Evolutionary conservation across 2,329 filamentous ascomycete genomes (phyloP).

Genomic region (Alternaria rosae): DNA sequence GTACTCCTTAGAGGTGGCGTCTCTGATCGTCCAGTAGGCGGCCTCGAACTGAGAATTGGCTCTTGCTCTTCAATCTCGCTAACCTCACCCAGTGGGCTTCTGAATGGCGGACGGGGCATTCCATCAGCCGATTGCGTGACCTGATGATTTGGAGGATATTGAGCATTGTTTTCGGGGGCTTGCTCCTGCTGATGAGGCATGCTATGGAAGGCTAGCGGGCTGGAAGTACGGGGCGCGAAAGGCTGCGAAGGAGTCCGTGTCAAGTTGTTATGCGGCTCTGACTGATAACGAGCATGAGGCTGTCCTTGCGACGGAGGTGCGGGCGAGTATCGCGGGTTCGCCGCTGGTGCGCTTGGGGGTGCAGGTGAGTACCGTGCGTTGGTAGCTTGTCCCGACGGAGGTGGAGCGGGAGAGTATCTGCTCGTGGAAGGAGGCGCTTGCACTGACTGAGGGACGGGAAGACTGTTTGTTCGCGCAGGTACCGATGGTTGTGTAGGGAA

Average conservation of each 20-base stretch:
- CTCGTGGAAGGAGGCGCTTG: conserved; percentile 29
- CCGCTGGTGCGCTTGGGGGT: conserved; percentile 41
- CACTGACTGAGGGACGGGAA: conserved; percentile 41
- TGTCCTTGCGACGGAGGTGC: conserved; percentile 46
- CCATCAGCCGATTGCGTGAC: conserved; percentile 38
- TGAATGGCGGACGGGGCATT: conserved; percentile 34
- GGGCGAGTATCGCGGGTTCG: conserved; percentile 52
- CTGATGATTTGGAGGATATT: conserved; percentile 32
- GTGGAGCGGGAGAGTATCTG: conserved; percentile 44
- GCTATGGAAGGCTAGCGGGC: conserved; percentile 64
- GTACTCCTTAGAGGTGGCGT: conserved; percentile 45
- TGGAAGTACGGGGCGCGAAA: conserved; percentile 71
- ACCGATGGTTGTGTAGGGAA: conserved; percentile 45
- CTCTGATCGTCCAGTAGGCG: conserved; percentile 36
- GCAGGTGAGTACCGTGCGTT: conserved; percentile 49
- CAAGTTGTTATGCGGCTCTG: conserved; percentile 43
- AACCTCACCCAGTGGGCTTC: conserved; percentile 42
- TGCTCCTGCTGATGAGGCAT: conserved; percentile 41
- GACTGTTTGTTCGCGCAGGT: conserved; percentile 40
- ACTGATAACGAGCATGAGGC: conserved; percentile 48
- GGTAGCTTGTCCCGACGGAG: conserved; percentile 39
- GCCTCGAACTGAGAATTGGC: conserved; percentile 20
- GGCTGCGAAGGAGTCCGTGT: conserved; percentile 55
- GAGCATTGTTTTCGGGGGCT: conserved; percentile 11
- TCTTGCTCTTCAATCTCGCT: conserved; percentile 44